Evolutionary conservation across 2,329 filamentous ascomycete genomes (phyloP).

Genomic region (Pestalotiopsis sp.): DNA sequence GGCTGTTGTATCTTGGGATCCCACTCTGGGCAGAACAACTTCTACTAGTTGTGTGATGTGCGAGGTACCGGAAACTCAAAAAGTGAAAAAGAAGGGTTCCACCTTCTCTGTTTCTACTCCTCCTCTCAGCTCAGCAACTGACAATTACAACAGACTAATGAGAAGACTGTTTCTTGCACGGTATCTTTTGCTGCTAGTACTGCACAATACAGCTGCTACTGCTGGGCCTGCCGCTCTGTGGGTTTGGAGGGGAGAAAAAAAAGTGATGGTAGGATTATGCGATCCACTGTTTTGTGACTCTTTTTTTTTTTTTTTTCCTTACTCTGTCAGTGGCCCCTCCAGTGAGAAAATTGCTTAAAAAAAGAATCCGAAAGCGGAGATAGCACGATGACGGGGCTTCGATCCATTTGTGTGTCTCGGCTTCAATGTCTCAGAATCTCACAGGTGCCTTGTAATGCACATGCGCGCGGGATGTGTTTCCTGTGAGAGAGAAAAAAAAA

Average conservation of each 20-base stretch:
- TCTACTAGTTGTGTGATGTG: neutral
- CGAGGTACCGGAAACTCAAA: neutral
- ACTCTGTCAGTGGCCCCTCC: neutral
- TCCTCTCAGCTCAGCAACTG: neutral
- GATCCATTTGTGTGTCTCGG: constrained; percentile 12
- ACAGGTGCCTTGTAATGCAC: neutral
- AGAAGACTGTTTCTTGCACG: neutral
- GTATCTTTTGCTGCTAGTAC: neutral
- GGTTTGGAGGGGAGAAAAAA: neutral
- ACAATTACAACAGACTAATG: neutral
- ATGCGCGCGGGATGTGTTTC: neutral
- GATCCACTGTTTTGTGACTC: constrained; percentile 1
- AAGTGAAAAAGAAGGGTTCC: neutral
- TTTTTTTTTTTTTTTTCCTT: neutral
- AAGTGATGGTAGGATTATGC: neutral
- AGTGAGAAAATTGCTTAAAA: neutral
- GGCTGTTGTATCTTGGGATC: neutral
- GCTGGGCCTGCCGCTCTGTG: neutral
- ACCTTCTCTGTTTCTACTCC: neutral
- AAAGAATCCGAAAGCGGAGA: constrained; percentile 16
- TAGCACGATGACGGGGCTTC: constrained; percentile 11
- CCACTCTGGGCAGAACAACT: neutral
- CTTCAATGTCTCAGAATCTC: constrained; percentile 11
- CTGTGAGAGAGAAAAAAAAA: neutral
- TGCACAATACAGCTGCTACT: neutral